Evolutionary conservation across 1,284 basidiomycete genomes (phyloP).

Genomic region (Mrakiaceae sp.): DNA sequence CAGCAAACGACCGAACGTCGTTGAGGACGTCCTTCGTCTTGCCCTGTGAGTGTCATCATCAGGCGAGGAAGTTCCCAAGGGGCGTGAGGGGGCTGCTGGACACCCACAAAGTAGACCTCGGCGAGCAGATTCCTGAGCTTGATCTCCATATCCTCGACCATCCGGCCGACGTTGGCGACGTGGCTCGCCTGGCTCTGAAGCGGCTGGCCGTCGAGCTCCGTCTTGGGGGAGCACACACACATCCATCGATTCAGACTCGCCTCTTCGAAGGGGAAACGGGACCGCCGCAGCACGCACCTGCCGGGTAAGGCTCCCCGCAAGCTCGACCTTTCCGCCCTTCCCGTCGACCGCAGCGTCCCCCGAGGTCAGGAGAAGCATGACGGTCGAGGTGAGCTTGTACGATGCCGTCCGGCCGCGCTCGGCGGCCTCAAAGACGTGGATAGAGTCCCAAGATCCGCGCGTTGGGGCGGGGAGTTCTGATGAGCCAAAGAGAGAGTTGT

Average conservation of each 20-base stretch:
- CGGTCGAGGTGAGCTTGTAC: slow-evolving; percentile 94
- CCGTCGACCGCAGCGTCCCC: slow-evolving; percentile 35
- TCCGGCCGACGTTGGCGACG: slow-evolving; percentile 79
- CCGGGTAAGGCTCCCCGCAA: slow-evolving; percentile 94
- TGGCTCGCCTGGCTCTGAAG: slow-evolving; percentile 67
- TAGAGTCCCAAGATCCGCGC: slow-evolving; percentile 85
- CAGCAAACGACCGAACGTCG: slow-evolving; percentile 75
- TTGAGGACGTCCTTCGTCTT: slow-evolving; percentile 93
- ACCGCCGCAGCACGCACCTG: slow-evolving; percentile 50
- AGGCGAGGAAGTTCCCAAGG: not conserved
- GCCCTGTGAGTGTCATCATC: slow-evolving; percentile 26
- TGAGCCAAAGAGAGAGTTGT: not conserved
- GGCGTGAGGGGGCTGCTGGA: not conserved
- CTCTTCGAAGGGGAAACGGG: not conserved
- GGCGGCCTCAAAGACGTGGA: slow-evolving; percentile 91
- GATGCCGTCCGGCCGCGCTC: slow-evolving; percentile 83
- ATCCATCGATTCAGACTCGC: not conserved
- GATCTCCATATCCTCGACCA: slow-evolving; percentile 98
- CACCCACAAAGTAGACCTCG: slow-evolving; percentile 78
- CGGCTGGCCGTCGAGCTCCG: slow-evolving; percentile 66
- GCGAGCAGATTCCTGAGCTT: slow-evolving; percentile 95
- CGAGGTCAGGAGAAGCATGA: slow-evolving; percentile 87
- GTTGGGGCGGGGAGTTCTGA: slow-evolving; percentile 22
- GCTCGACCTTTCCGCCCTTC: slow-evolving; percentile 49
- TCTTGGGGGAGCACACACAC: slow-evolving; percentile 39